Conservation (phyloP, 2,329 filamentous ascomycete genomes). For the Clonostachys rosea region DNA sequence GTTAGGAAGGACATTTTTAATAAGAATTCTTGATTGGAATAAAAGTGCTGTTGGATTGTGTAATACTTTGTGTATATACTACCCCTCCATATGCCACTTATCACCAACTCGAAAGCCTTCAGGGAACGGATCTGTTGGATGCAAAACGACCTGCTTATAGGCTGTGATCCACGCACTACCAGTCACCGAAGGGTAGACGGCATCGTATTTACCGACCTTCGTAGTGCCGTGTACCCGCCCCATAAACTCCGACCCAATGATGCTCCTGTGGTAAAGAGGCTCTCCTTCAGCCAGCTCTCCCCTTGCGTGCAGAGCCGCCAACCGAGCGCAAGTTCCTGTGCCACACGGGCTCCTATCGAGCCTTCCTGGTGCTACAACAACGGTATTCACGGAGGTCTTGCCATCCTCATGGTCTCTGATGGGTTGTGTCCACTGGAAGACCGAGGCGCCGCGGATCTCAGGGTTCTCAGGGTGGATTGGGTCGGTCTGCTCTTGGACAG, state of each 20-base stretch:
- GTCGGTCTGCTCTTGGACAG: slow-evolving; percentile 21
- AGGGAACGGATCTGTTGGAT: slow-evolving; percentile 32
- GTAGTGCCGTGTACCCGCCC: slow-evolving; percentile 24
- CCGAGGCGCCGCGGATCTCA: slow-evolving; percentile 31
- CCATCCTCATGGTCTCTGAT: slow-evolving; percentile 9
- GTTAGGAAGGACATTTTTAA: no score
- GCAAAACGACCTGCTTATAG: slow-evolving; percentile 28
- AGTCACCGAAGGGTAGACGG: slow-evolving; percentile 28
- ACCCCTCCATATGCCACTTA: background rate
- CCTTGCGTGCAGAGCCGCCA: slow-evolving; percentile 32
- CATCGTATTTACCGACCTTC: slow-evolving; percentile 25
- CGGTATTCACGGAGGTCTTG: slow-evolving; percentile 14
- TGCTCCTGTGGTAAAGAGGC: slow-evolving; percentile 25
- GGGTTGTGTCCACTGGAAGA: slow-evolving; percentile 30
- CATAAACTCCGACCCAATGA: slow-evolving; percentile 32
- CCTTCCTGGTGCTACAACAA: slow-evolving; percentile 34
- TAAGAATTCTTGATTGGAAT: no score
- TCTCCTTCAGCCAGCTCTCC: slow-evolving; percentile 26
- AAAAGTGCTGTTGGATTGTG: no score
- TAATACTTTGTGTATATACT: no score
- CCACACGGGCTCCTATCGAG: slow-evolving; percentile 38
- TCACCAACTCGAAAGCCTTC: slow-evolving; percentile 15
- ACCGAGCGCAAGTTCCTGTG: slow-evolving; percentile 32
- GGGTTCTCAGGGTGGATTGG: slow-evolving; percentile 37
- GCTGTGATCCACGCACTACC: slow-evolving; percentile 35